Evolutionary conservation across 2,329 filamentous ascomycete species (phyloP).

Genomic region (Fusarium nodosum): DNA sequence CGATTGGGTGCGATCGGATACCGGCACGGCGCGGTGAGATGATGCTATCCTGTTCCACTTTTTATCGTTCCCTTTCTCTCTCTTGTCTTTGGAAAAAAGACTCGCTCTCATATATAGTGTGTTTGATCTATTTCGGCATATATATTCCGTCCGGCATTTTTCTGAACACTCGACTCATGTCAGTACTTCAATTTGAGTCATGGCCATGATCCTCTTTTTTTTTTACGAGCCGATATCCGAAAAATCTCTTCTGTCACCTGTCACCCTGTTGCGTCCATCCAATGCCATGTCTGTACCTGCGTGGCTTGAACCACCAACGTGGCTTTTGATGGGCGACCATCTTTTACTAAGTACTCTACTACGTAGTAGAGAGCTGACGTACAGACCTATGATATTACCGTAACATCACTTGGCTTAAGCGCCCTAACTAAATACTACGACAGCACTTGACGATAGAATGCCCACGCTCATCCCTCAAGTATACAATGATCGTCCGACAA

Average conservation of each 20-base stretch:
- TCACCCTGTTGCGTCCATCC: too few species aligned
- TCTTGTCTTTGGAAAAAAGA: too few species aligned
- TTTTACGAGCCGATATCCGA: slow-evolving; percentile 32
- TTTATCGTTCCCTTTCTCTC: neutral
- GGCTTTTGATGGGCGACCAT: too few species aligned
- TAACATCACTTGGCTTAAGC: neutral
- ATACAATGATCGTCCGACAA: slow-evolving; percentile 22
- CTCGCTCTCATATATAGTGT: neutral
- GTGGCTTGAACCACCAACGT: neutral
- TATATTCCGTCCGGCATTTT: slow-evolving; percentile 22
- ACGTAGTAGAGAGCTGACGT: slow-evolving; percentile 24
- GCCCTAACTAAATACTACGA: neutral
- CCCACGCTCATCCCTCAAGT: neutral
- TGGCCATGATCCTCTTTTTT: too few species aligned
- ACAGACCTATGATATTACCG: slow-evolving; percentile 17
- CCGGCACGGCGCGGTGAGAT: slow-evolving; percentile 51
- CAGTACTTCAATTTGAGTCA: too few species aligned
- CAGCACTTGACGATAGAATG: neutral
- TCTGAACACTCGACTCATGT: too few species aligned
- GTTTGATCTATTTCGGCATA: slow-evolving; percentile 23
- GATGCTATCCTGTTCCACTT: slow-evolving; percentile 48
- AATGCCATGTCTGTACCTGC: slow-evolving; percentile 2
- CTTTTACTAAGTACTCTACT: neutral
- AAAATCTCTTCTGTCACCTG: neutral
- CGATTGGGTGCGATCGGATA: slow-evolving; percentile 51